Percentiles rank a stretch among this genome's conserved stretches.
These are phyloP conservation scores for Ambispora gerdemannii DNA, from an alignment of 192 early-diverging fungal species.

Conservation along the genomic window DNA sequence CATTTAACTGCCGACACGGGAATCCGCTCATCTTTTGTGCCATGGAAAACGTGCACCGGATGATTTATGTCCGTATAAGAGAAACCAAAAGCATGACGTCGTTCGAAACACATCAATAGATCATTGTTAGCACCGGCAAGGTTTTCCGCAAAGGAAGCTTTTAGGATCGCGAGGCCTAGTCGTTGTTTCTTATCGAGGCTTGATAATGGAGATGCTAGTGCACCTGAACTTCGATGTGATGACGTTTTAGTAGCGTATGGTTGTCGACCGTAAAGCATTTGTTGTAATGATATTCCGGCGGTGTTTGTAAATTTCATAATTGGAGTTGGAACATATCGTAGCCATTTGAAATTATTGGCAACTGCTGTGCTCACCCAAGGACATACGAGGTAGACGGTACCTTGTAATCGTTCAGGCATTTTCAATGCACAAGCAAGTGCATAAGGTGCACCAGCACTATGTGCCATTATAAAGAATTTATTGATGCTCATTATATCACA, in stretches of 20 bases:
- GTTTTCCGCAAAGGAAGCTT: slow-evolving; percentile 39
- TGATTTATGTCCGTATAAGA: slow-evolving; percentile 44
- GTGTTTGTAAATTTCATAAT: slow-evolving; percentile 36
- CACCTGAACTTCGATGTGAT: slow-evolving; percentile 36
- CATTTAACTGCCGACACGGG: slow-evolving; percentile 41
- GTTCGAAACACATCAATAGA: slow-evolving; percentile 40
- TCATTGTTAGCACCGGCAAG: slow-evolving; percentile 44
- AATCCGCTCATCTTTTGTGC: slow-evolving; percentile 41
- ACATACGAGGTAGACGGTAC: slow-evolving; percentile 41
- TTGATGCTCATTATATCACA: slow-evolving; percentile 42
- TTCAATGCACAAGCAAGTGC: slow-evolving; percentile 41
- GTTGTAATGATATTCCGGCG: slow-evolving; percentile 28
- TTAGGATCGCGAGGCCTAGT: slow-evolving; percentile 37
- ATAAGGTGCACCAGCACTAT: slow-evolving; percentile 42
- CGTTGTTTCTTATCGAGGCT: slow-evolving; percentile 37
- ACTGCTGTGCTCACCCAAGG: slow-evolving; percentile 41
- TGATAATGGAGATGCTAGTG: slow-evolving; percentile 34
- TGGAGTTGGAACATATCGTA: slow-evolving; percentile 38
- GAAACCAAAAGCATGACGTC: slow-evolving; percentile 40
- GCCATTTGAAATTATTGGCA: slow-evolving; percentile 41
- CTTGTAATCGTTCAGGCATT: slow-evolving; percentile 37
- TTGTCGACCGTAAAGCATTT: neutral
- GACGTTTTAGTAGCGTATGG: slow-evolving; percentile 35
- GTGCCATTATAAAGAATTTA: slow-evolving; percentile 44
- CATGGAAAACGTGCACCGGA: slow-evolving; percentile 43